phyloP scores from a whole-genome alignment of 164 flowering plant species.

The Euptelea pleiosperma region DNA sequence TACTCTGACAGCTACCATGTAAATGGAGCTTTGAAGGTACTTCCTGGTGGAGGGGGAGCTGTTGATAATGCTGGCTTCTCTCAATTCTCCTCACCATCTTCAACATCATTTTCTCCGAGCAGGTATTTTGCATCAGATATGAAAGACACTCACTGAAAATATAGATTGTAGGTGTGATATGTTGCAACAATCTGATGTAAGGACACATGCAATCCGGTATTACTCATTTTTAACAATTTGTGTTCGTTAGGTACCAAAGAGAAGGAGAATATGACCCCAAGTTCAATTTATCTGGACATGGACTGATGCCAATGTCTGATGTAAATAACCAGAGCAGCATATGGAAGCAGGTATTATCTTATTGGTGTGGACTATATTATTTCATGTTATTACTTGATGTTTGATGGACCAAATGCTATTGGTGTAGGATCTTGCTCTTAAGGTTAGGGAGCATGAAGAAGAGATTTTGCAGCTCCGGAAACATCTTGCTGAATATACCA shows the following conservation, averaged over 20 bases:
- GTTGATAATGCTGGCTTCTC: constrained; percentile 42
- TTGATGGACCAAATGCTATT: constrained; percentile 7
- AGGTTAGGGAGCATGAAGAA: constrained; percentile 75
- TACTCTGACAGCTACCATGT: constrained; percentile 31
- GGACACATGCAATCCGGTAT: neutral
- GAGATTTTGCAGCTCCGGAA: constrained; percentile 72
- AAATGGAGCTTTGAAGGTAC: constrained; percentile 47
- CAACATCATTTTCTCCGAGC: constrained; percentile 49
- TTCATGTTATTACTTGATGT: no score
- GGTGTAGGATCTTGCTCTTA: constrained; percentile 52
- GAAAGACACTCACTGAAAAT: neutral
- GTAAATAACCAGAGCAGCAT: constrained; percentile 38
- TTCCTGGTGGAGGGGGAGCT: constrained; percentile 33
- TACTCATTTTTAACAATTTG: neutral
- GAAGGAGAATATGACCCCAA: constrained; percentile 53
- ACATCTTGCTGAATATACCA: constrained; percentile 77
- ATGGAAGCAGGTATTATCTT: constrained; percentile 64
- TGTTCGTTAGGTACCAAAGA: constrained; percentile 40
- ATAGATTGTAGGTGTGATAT: neutral
- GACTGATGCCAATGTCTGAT: constrained; percentile 57
- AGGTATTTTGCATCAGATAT: constrained; percentile 35
- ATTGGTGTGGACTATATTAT: neutral
- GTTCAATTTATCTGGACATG: constrained; percentile 45
- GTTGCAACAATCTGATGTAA: neutral
- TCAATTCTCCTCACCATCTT: constrained; percentile 58